Evolutionary conservation across 768 basidiomycete genomes (phyloP), one percentile per base, ranked within the genome.

Genomic region (Naematelia encephala): DNA sequence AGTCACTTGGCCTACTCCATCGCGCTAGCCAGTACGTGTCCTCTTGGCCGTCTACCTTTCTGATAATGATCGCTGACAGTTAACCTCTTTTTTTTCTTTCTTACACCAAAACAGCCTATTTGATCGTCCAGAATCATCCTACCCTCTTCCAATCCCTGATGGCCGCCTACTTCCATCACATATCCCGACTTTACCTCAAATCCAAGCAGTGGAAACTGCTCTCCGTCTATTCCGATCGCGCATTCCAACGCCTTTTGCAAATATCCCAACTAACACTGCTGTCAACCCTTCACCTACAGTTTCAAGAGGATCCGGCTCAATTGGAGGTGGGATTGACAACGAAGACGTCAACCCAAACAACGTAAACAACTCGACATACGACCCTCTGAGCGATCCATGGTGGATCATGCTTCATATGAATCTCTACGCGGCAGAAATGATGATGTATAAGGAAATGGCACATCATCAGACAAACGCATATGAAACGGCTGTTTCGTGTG

Each of bases 371-470:
- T n/a, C n/a, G n/a, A n/a, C n/a, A 16, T 67, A 66, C 53, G 59
- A 67, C 34, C 60, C 62, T 12, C 27, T 57, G 3, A 26, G 39
- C 2, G 70, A 76, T 53, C 74, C 72, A 23, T 76, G 72, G 72
- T 76, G 68, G 65, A 68, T 70, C 42, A 56, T 63, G 53, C 48
- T 64, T 1, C 70, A 71, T 46, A 50, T 62, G 13, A 73, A 73
- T 53, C 48, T 76, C 11, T 64, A 56, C 45, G 61, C 63, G 2
- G 72, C 74, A 10, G 72, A 76, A 47, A 72, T 76, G 70, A 23
- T 73, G 46, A 65, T 68, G 56, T 69, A 61, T 53, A 60, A 64
- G 42, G 74, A 76, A 46, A 67, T 67, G 61, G 60, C 74, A 27
- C 29, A 67, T 21, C 57, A 76, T 56, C 44, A 61, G 23, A 26